phyloP scores from a whole-genome alignment of 1,139 yeast species.

The Blastobotrys ciferrii region DNA sequence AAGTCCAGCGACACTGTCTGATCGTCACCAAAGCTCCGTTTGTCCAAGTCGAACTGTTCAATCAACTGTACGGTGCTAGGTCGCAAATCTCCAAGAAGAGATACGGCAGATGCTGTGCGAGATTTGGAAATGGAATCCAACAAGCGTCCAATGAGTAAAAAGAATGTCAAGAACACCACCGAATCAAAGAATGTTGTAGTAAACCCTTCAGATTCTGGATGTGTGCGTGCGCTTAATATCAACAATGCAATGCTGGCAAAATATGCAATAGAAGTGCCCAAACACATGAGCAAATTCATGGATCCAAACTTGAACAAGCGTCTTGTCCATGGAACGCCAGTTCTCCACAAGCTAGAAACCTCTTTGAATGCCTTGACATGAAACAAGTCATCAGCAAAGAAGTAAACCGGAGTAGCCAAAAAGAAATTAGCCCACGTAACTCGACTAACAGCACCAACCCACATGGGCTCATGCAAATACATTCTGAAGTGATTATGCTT shows the following conservation, averaged over 20 bases:
- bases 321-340: slow-evolving; percentile 53
- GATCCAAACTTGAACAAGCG: slow-evolving; percentile 70
- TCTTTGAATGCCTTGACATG: slow-evolving; percentile 66
- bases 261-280: slow-evolving; percentile 73
- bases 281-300: slow-evolving; percentile 67
- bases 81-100: slow-evolving; percentile 51
- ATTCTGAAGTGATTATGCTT: slow-evolving; percentile 42
- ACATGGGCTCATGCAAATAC: slow-evolving; percentile 61
- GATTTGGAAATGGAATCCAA: slow-evolving; percentile 65
- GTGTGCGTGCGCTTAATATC: slow-evolving; percentile 46
- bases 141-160: slow-evolving; percentile 65
- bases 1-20: slow-evolving; percentile 48
- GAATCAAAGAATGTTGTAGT: slow-evolving; percentile 74
- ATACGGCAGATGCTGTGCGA: slow-evolving; percentile 65
- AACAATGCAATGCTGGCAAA: slow-evolving; percentile 63
- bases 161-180: slow-evolving; percentile 71
- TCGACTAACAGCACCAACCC: slow-evolving; percentile 63
- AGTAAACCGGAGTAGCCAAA: slow-evolving; percentile 69
- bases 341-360: slow-evolving; percentile 54
- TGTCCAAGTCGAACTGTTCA: slow-evolving; percentile 27
- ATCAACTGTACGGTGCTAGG: slow-evolving; percentile 52
- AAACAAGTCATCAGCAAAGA: slow-evolving; percentile 71
- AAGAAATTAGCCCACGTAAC: slow-evolving; percentile 64
- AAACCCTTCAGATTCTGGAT: slow-evolving; percentile 40
- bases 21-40: slow-evolving; percentile 21